Evolutionary conservation across 345 rosid genomes (phyloP), one percentile per base, ranked within the genome.

Genomic region (Salix dunnii): DNA sequence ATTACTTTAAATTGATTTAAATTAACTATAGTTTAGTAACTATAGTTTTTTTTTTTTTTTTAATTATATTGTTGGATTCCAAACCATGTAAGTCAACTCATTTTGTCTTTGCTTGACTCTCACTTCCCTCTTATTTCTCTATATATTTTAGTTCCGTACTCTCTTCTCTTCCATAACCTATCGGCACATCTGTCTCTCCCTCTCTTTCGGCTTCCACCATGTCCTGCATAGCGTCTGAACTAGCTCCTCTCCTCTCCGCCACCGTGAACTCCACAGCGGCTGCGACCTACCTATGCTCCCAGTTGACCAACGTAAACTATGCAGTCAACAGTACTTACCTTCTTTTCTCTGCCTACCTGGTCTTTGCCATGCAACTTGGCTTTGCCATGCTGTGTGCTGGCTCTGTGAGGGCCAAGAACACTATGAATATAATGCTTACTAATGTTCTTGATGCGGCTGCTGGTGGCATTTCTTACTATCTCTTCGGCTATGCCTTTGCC

Each of bases 261-360:
- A 9, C 70, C 14, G 17, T 78, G 35, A 89, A 89, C 77, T 86
- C 87, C 67, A 85, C 92, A 3, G 90, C 48, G 0, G 87, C 85
- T 7, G 92, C 90, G 1, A 2, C 12, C 49, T 87, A 82, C 82
- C 77, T 89, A 75, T 89, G 90, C 77, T 43, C 72, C 79, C 83
- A 80, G 25, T 60, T 89, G 78, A 35, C 62, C 66, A 6, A 68
- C 67, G 81, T 89, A 1, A 48, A 78, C 72, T 84, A 83, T 51
- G 92, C 92, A 2, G 33, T 89, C 67, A 86, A 89, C 82, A 86
- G 77, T 85, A 89, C 92, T 10, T 89, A 87, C 70, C 90, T 89
- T 63, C 90, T 89, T 84, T 89, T 88, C 88, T 89, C 92, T 0
- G 88, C 92, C n/a, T 89, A 89, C 76, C 84, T 89, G 16, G 92